Evolutionary conservation across 2,329 filamentous ascomycete genomes (phyloP).

Genomic region (Sclerotinia spermophila): DNA sequence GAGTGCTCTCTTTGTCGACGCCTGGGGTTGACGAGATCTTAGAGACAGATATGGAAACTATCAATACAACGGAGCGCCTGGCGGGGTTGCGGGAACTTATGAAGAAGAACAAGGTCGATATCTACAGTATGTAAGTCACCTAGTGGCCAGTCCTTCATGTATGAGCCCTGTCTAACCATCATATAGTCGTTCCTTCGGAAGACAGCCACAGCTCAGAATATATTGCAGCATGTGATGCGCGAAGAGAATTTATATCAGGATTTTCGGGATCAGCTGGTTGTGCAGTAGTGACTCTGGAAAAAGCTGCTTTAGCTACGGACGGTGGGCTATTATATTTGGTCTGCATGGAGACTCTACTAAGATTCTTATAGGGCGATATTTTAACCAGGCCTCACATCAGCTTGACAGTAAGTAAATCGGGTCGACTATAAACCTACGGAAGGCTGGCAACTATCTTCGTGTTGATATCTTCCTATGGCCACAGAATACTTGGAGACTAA

Average conservation of each 20-base stretch:
- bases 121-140: slow-evolving; percentile 69
- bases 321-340: slow-evolving; percentile 38
- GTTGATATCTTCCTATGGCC: not conserved
- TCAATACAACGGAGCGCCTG: slow-evolving; percentile 76
- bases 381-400: slow-evolving; percentile 91
- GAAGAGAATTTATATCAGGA: slow-evolving; percentile 86
- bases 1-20: slow-evolving; percentile 2
- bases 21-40: not conserved
- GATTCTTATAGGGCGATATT: slow-evolving; percentile 65
- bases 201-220: slow-evolving; percentile 98
- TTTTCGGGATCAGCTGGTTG: slow-evolving; percentile 95
- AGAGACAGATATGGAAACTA: slow-evolving; percentile 61
- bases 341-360: not conserved
- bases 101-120: slow-evolving; percentile 79
- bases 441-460: not conserved
- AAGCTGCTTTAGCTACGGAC: slow-evolving; percentile 88
- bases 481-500: slow-evolving; percentile 6
- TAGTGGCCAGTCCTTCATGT: slow-evolving; percentile 18
- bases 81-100: slow-evolving; percentile 77
- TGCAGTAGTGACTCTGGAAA: slow-evolving; percentile 79
- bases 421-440: not conserved
- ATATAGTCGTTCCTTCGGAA: slow-evolving; percentile 87
- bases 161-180: slow-evolving; percentile 30
- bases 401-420: slow-evolving; percentile 56
- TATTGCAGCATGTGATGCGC: slow-evolving; percentile 90